Percentiles rank a stretch among this genome's conserved stretches.
These are phyloP conservation scores for Tolypocladium inflatum DNA, from an alignment of 2,329 filamentous ascomycete species.

Conservation along the genomic window DNA sequence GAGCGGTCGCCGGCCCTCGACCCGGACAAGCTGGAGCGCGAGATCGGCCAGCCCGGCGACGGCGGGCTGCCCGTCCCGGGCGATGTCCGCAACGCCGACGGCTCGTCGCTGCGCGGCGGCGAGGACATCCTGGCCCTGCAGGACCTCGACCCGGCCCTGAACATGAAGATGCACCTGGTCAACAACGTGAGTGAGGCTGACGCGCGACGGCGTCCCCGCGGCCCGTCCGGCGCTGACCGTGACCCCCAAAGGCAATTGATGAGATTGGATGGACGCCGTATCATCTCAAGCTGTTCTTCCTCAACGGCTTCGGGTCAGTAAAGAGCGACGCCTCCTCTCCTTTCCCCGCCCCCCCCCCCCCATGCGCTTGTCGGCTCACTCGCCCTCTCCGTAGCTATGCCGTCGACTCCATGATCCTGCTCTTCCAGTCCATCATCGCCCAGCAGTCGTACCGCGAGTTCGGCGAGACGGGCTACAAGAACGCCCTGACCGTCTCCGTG, in stretches of 20 bases:
- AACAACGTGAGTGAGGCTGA: constrained; percentile 47
- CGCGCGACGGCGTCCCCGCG: too few species aligned
- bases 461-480: constrained; percentile 38
- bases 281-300: constrained; percentile 50
- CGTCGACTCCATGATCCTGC: constrained; percentile 36
- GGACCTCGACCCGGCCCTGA: constrained; percentile 50
- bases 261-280: constrained; percentile 52
- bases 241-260: constrained; percentile 33
- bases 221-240: not conserved
- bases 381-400: constrained; percentile 25
- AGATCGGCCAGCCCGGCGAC: constrained; percentile 1
- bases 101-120: constrained; percentile 12
- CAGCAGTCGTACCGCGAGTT: constrained; percentile 50
- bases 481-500: constrained; percentile 51
- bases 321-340: not conserved
- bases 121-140: constrained; percentile 47
- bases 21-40: constrained; percentile 7
- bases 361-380: not conserved
- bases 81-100: constrained; percentile 8
- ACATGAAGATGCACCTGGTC: constrained; percentile 59
- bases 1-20: not conserved
- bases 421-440: constrained; percentile 55
- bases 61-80: not conserved
- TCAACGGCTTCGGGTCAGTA: constrained; percentile 48
- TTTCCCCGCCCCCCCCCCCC: not conserved